Conservation (phyloP, 495 filamentous ascomycete species). For the Aspergillus egyptiacus region DNA sequence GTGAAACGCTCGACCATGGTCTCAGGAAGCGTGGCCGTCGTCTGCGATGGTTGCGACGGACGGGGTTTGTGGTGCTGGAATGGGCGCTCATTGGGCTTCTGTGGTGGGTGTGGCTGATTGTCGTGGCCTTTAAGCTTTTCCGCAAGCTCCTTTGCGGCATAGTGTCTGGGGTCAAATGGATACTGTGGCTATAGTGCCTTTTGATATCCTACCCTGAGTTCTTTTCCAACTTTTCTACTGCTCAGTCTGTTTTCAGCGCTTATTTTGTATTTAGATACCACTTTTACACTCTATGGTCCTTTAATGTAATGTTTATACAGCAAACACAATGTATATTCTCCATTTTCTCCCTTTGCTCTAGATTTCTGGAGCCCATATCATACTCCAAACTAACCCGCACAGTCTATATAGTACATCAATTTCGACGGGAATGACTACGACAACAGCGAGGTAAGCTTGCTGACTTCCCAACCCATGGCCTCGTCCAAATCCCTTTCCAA, state of each 20-base stretch:
- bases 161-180: conserved; percentile 58
- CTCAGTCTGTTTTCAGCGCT: background rate
- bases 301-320: background rate
- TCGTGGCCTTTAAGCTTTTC: conserved; percentile 60
- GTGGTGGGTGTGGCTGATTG: conserved; percentile 80
- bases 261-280: background rate
- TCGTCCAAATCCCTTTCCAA: too few relatives aligned
- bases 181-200: conserved; percentile 59
- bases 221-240: background rate
- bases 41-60: conserved; percentile 63
- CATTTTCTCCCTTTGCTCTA: too few relatives aligned
- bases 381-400: too few relatives aligned
- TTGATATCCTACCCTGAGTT: background rate
- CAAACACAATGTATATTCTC: too few relatives aligned
- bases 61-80: conserved; percentile 67
- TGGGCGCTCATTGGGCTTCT: conserved; percentile 74
- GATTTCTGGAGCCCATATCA: too few relatives aligned
- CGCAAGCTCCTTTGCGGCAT: conserved; percentile 54
- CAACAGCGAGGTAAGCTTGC: too few relatives aligned
- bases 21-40: conserved; percentile 64
- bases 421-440: too few relatives aligned
- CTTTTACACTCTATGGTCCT: background rate
- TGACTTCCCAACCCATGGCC: too few relatives aligned
- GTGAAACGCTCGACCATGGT: conserved; percentile 65
- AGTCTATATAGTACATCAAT: too few relatives aligned